A percentile compares a stretch with the other conserved stretches of the same genome.
phyloP scores from a whole-genome alignment of 371 early-diverging fungal genomes.

The Mortierella sp. region DNA sequence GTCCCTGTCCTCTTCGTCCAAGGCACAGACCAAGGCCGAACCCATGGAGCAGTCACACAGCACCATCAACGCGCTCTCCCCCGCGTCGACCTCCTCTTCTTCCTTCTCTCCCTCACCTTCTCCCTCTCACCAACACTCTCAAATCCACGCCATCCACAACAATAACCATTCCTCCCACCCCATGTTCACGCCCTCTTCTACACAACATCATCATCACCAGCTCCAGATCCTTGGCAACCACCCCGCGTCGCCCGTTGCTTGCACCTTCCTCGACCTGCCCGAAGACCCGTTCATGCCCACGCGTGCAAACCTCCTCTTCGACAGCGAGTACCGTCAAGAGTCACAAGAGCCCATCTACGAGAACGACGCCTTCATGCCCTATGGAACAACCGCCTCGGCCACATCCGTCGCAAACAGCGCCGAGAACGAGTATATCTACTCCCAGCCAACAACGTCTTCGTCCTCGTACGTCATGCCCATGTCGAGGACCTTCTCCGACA shows the following conservation, averaged over 20 bases:
- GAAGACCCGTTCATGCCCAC: constrained; percentile 55
- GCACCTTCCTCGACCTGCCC: constrained; percentile 51
- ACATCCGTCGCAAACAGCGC: not conserved
- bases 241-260: constrained; percentile 43
- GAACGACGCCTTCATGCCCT: constrained; percentile 34
- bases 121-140: constrained; percentile 9
- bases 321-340: constrained; percentile 38
- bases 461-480: constrained; percentile 44
- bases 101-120: constrained; percentile 31
- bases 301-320: constrained; percentile 50
- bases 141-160: constrained; percentile 18
- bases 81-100: constrained; percentile 36
- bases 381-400: constrained; percentile 26
- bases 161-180: constrained; percentile 25
- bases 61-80: constrained; percentile 23
- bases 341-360: constrained; percentile 36
- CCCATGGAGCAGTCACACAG: constrained; percentile 33
- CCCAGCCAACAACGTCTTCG: constrained; percentile 13
- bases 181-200: constrained; percentile 19
- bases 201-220: constrained; percentile 40
- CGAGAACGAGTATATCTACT: constrained; percentile 24
- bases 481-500: constrained; percentile 44
- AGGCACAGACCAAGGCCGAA: constrained; percentile 55
- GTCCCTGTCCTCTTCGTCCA: constrained; percentile 22
- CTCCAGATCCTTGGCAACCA: constrained; percentile 57